phyloP scores from a whole-genome alignment of 2,329 filamentous ascomycete genomes.

The Trichoderma sp. region DNA sequence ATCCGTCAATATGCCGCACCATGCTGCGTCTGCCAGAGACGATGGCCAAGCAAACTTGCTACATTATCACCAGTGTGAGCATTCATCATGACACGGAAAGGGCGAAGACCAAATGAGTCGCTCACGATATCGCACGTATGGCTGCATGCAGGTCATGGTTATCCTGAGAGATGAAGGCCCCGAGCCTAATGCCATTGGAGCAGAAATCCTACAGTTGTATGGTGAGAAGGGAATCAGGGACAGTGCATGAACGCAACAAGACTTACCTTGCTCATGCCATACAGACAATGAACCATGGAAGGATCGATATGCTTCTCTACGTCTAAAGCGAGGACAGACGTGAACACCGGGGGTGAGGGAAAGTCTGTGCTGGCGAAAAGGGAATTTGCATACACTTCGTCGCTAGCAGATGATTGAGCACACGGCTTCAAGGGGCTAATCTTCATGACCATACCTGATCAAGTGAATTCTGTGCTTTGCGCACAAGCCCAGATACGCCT shows the following conservation, averaged over 20 bases:
- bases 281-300: conserved; percentile 1
- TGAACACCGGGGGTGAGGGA: not conserved
- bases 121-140: conserved; percentile 4
- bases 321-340: not conserved
- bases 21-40: not conserved
- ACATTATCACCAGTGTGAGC: no score
- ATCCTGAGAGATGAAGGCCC: not conserved
- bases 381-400: conserved; percentile 7
- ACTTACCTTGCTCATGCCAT: conserved; percentile 7
- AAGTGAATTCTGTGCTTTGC: conserved; percentile 8
- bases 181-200: conserved; percentile 5
- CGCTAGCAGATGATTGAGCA: not conserved
- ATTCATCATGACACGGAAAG: not conserved
- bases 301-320: not conserved
- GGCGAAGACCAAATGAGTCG: no score
- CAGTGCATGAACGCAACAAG: rapidly evolving
- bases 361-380: not conserved
- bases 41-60: conserved; percentile 9
- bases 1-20: conserved; percentile 8
- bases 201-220: not conserved
- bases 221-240: not conserved
- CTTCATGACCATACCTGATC: not conserved
- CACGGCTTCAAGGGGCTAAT: not conserved
- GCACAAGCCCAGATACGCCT: not conserved
- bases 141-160: not conserved